Conservation (phyloP, 805 yeast species). For the Jamesozyma hellenica region DNA sequence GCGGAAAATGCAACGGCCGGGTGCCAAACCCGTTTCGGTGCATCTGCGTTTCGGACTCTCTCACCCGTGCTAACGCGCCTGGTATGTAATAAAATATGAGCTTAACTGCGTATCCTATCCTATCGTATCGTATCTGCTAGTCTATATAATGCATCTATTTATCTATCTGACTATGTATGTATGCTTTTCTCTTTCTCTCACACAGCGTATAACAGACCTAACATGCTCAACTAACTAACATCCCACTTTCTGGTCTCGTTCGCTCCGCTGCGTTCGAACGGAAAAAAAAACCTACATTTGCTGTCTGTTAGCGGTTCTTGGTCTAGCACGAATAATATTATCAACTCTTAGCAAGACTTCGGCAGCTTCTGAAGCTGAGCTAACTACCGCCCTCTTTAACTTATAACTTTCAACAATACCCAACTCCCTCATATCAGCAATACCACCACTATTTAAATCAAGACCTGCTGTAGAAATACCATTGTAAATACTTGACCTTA, state of each 20-base stretch:
- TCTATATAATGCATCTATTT: too few relatives aligned
- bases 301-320: slow-evolving; percentile 89
- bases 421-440: slow-evolving; percentile 88
- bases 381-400: slow-evolving; percentile 85
- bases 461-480: slow-evolving; percentile 90
- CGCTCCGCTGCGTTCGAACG: too few relatives aligned
- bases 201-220: too few relatives aligned
- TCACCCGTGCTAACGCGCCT: too few relatives aligned
- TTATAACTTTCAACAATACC: slow-evolving; percentile 92
- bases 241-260: background rate
- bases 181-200: too few relatives aligned
- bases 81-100: too few relatives aligned
- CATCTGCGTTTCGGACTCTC: too few relatives aligned
- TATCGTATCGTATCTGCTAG: too few relatives aligned
- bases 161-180: too few relatives aligned
- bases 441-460: slow-evolving; percentile 70
- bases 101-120: too few relatives aligned
- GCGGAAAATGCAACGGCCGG: too few relatives aligned
- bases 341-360: slow-evolving; percentile 93
- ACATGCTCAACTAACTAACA: background rate
- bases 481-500: slow-evolving; percentile 74
- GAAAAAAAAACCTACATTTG: slow-evolving; percentile 9
- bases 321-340: slow-evolving; percentile 92
- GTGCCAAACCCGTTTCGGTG: too few relatives aligned
- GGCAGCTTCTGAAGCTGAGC: slow-evolving; percentile 96